These are phyloP conservation scores for Pseudopediastrum boryanum DNA, from an alignment of 139 green algal genomes.

Conservation along the genomic window DNA sequence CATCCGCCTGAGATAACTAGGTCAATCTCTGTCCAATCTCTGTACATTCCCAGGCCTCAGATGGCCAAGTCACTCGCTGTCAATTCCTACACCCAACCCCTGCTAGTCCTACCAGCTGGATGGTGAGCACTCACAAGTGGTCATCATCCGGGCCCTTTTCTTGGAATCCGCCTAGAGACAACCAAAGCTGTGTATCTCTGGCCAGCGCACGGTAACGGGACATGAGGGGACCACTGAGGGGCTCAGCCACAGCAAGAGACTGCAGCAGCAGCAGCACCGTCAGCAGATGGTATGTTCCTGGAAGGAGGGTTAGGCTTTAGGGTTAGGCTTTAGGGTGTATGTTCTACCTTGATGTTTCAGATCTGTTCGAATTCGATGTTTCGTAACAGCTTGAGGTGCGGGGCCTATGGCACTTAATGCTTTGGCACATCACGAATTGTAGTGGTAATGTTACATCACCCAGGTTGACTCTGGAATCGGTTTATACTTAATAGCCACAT, in stretches of 20 bases:
- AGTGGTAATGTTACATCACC: no score
- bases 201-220: constrained; percentile 78
- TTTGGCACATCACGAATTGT: no score
- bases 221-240: constrained; percentile 83
- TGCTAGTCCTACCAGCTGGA: background rate
- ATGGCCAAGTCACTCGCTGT: background rate
- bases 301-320: background rate
- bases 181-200: constrained; percentile 77
- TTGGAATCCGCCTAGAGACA: constrained; percentile 94
- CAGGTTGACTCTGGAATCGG: no score
- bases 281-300: background rate
- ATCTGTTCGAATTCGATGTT: background rate
- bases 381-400: no score
- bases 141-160: constrained; percentile 64
- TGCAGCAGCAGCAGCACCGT: constrained; percentile 38
- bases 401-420: no score
- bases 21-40: background rate
- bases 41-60: background rate
- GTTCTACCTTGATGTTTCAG: background rate
- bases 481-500: no score
- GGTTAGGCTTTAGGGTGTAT: background rate
- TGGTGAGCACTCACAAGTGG: constrained; percentile 54
- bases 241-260: constrained; percentile 72
- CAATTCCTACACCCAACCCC: constrained; percentile 20
- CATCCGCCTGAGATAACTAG: background rate